phyloP scores from a whole-genome alignment of 1,284 basidiomycete genomes.

The Agaricales sp. region DNA sequence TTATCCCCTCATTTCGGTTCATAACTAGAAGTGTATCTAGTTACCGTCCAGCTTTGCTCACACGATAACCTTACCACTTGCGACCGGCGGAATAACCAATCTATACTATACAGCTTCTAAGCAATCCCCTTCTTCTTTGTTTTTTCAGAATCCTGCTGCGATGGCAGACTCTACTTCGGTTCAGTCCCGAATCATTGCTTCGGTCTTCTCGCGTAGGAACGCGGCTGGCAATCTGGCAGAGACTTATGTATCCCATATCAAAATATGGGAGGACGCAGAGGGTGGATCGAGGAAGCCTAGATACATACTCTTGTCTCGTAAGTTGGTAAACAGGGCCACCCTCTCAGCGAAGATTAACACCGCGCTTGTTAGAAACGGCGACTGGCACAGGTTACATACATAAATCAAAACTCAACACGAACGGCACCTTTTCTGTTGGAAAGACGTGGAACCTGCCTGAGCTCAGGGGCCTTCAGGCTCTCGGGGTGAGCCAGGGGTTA shows the following conservation, averaged over 20 bases:
- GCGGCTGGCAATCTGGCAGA: conserved; percentile 59
- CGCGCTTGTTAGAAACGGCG: conserved; percentile 53
- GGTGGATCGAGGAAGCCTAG: conserved; percentile 67
- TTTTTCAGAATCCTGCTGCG: too few relatives aligned
- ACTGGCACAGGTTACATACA: conserved; percentile 72
- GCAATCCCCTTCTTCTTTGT: too few relatives aligned
- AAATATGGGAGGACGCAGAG: conserved; percentile 82
- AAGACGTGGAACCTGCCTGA: conserved; percentile 93
- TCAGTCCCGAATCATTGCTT: conserved; percentile 67
- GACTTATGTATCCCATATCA: conserved; percentile 75
- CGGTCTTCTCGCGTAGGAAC: conserved; percentile 71
- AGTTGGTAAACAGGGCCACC: conserved; percentile 23
- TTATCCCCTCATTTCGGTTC: too few relatives aligned
- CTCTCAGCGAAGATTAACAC: conserved; percentile 9
- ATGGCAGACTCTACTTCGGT: not conserved
- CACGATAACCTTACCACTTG: too few relatives aligned
- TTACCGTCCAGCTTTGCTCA: too few relatives aligned
- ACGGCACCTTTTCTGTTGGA: conserved; percentile 92
- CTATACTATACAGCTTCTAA: too few relatives aligned
- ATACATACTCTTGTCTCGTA: conserved; percentile 82
- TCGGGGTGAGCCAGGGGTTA: conserved; percentile 42
- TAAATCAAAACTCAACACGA: conserved; percentile 95
- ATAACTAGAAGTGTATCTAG: too few relatives aligned
- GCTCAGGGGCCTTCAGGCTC: conserved; percentile 70
- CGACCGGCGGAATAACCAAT: too few relatives aligned